Base-by-base conservation (phyloP, 2,329 filamentous ascomycete genomes). In the Aspergillus tamarii region DNA sequence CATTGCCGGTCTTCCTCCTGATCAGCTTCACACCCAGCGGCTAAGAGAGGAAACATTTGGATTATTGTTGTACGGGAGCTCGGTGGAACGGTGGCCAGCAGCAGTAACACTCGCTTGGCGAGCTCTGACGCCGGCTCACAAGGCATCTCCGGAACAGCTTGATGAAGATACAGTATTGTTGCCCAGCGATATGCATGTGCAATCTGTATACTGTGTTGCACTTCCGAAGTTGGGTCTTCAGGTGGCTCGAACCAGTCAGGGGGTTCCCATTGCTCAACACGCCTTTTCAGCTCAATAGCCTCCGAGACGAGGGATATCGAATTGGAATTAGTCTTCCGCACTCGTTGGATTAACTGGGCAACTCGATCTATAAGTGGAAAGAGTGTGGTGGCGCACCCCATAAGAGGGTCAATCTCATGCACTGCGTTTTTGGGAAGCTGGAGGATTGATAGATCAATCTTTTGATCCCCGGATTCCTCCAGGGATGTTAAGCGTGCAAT, bases 291-390 rank as follows among this genome's bases (percentile, higher is more conserved):
- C 59, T 88, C 84, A 69, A 87, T 85, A 0, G 87, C 89, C 66
- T 87, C 83, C 14, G 84, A 85, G 58, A 90, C 85, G 45, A 89
- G 83, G n/a, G 82, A 82, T 11, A 88, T 83, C 0, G 84, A 85
- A 62, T 88, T 90, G n/a, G 78, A 81, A 50, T 81, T 74, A 1
- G 77, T 78, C 46, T 82, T 85, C 36, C 86, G 82, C 10, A 91
- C 87, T 60, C 83, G 85, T 60, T 88, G 85, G n/a, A 90, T 86
- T 3, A 92, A 80, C 64, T 86, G 87, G 4, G 88, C 89, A 26
- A 88, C 88, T 23, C 84, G 84, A 12, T 89, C 87, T 64, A 92
- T 89, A 1, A 91, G 78, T 1, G 89, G 89, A 69, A 91, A 92
- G 0, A 92, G 81, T 0, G 87, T 88, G 36, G 83, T 81, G 8